phyloP scores from a whole-genome alignment of 2,329 filamentous ascomycete species.

The Trichoderma guizhouense region DNA sequence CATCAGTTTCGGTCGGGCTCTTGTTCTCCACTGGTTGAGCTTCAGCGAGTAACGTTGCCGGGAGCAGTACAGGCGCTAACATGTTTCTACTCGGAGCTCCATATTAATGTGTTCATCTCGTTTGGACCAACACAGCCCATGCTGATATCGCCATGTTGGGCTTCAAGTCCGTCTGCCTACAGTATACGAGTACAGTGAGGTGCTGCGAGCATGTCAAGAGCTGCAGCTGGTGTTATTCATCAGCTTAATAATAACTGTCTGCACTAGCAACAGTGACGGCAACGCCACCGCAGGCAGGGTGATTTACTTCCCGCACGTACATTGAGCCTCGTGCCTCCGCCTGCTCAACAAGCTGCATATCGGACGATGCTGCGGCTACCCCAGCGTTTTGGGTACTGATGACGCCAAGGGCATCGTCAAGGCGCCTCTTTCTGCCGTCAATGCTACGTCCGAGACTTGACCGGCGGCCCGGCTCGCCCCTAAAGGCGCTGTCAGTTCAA shows the following conservation, averaged over 20 bases:
- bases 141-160: background rate
- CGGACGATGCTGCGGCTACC: background rate
- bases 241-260: background rate
- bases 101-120: background rate
- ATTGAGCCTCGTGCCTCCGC: background rate
- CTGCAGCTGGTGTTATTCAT: background rate
- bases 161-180: background rate
- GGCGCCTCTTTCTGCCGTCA: background rate
- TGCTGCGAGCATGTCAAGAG: background rate
- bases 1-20: conserved; percentile 14
- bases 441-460: conserved; percentile 17
- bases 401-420: conserved; percentile 14
- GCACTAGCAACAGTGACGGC: background rate
- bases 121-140: background rate
- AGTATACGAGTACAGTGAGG: background rate
- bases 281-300: background rate
- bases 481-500: conserved; percentile 12
- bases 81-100: background rate
- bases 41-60: conserved; percentile 11
- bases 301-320: background rate
- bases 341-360: background rate
- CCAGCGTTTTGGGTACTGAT: conserved; percentile 9
- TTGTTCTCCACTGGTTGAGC: background rate
- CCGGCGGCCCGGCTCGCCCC: conserved; percentile 19
- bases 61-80: background rate